A percentile compares a stretch with the other conserved stretches of the same genome.
These are phyloP conservation scores for Magnaporthiopsis poae DNA, from an alignment of 2,329 filamentous ascomycete species.

Conservation along the genomic window DNA sequence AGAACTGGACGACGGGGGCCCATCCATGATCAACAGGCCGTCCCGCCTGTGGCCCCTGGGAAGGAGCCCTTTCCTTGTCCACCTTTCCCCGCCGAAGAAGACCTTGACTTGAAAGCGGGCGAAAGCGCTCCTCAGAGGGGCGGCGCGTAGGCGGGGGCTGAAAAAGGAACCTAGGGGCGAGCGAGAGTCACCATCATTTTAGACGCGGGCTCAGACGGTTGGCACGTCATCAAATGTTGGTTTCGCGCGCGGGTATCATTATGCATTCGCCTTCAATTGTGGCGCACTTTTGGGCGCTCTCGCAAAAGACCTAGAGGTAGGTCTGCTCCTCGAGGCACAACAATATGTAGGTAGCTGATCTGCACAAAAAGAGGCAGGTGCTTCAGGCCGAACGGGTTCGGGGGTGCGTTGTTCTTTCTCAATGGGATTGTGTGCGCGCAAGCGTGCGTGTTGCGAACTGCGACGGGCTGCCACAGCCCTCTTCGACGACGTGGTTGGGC, in stretches of 20 bases:
- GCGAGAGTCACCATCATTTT: background rate
- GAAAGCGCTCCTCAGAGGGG: background rate
- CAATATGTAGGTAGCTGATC: background rate
- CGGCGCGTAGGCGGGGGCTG: too few species aligned
- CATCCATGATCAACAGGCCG: background rate
- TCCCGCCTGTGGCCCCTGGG: too few species aligned
- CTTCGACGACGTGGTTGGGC: background rate
- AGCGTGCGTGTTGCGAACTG: background rate
- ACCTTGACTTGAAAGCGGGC: too few species aligned
- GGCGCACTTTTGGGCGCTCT: background rate
- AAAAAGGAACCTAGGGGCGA: background rate
- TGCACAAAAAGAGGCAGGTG: background rate
- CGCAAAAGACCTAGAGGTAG: too few species aligned
- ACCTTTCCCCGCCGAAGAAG: background rate
- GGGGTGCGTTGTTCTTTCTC: background rate
- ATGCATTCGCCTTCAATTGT: background rate
- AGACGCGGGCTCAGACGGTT: background rate
- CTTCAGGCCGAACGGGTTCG: background rate
- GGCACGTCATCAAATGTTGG: background rate
- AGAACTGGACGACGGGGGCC: background rate
- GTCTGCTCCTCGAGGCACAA: too few species aligned
- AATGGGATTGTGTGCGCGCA: background rate
- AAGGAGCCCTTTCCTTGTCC: background rate
- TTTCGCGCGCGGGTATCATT: background rate
- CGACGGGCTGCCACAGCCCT: background rate